These are phyloP conservation scores for Niebla homalea DNA, from an alignment of 495 filamentous ascomycete genomes.

Conservation along the genomic window DNA sequence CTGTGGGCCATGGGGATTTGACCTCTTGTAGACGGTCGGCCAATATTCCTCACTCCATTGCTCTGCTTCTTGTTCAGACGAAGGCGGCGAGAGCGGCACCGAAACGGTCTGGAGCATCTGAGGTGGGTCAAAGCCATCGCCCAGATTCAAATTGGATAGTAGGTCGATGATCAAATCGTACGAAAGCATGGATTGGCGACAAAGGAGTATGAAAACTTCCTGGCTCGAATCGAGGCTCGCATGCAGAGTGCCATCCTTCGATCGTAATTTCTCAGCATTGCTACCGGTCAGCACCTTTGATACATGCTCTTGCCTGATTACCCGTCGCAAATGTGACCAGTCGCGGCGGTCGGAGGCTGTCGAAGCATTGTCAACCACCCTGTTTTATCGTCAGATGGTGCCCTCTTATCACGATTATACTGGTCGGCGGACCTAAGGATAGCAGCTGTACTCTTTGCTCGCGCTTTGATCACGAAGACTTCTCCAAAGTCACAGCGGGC, in stretches of 20 bases:
- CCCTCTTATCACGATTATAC: background rate
- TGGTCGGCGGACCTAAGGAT: slow-evolving; percentile 32
- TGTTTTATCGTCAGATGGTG: slow-evolving; percentile 13
- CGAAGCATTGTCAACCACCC: slow-evolving; percentile 32
- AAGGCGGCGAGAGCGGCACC: slow-evolving; percentile 64
- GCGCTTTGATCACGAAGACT: slow-evolving; percentile 32
- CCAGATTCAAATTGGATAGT: slow-evolving; percentile 15
- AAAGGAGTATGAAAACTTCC: slow-evolving; percentile 30
- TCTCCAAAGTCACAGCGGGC: slow-evolving; percentile 12
- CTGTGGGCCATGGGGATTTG: slow-evolving; percentile 64
- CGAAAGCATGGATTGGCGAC: slow-evolving; percentile 26
- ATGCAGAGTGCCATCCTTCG: background rate
- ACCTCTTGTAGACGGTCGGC: slow-evolving; percentile 79
- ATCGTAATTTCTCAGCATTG: slow-evolving; percentile 14
- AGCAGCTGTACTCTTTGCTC: slow-evolving; percentile 31
- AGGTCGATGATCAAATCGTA: slow-evolving; percentile 32
- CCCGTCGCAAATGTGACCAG: slow-evolving; percentile 68
- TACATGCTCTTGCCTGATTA: slow-evolving; percentile 58
- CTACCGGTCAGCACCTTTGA: slow-evolving; percentile 28
- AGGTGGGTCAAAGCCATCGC: slow-evolving; percentile 24
- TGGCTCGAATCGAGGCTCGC: too few relatives aligned
- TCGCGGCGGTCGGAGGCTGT: slow-evolving; percentile 45
- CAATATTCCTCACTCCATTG: slow-evolving; percentile 67
- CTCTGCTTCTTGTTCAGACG: slow-evolving; percentile 58
- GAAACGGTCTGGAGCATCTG: slow-evolving; percentile 38